Evolutionary conservation across 257 asterid species (phyloP).

Genomic region (Primulina tabacum): DNA sequence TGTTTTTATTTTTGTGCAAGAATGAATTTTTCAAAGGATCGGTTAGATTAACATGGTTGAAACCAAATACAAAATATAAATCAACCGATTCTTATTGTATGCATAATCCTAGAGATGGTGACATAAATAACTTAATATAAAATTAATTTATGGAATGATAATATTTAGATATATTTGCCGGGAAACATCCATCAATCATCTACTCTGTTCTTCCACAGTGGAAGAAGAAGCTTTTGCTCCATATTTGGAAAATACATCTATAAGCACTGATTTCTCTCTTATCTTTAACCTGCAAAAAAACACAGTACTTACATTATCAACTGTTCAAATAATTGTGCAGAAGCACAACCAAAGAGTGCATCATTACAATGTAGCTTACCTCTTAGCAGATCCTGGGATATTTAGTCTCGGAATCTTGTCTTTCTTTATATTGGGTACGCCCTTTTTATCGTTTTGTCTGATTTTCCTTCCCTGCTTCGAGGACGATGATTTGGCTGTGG

Average conservation of each 20-base stretch:
- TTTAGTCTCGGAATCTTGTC: slow-evolving; percentile 38
- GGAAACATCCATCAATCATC: slow-evolving; percentile 7
- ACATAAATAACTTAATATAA: no score
- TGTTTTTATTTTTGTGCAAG: no score
- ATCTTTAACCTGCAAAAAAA: slow-evolving; percentile 58
- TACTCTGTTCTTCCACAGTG: slow-evolving; percentile 36
- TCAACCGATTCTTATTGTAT: no score
- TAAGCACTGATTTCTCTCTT: slow-evolving; percentile 64
- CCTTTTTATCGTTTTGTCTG: slow-evolving; percentile 40
- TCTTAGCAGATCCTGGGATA: slow-evolving; percentile 77
- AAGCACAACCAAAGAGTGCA: neutral
- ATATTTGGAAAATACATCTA: slow-evolving; percentile 73
- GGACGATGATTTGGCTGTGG: slow-evolving; percentile 24
- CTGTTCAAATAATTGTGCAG: neutral
- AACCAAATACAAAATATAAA: no score
- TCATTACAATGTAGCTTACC: slow-evolving; percentile 37
- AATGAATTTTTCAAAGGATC: no score
- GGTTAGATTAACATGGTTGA: no score
- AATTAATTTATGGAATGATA: neutral
- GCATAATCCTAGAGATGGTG: no score
- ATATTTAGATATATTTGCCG: neutral
- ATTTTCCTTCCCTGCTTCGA: slow-evolving; percentile 31
- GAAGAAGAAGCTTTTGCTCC: slow-evolving; percentile 36
- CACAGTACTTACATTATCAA: neutral
- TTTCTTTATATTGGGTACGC: slow-evolving; percentile 41